phyloP scores from a whole-genome alignment of 805 yeast species.

The Zygoascus tannicola region DNA sequence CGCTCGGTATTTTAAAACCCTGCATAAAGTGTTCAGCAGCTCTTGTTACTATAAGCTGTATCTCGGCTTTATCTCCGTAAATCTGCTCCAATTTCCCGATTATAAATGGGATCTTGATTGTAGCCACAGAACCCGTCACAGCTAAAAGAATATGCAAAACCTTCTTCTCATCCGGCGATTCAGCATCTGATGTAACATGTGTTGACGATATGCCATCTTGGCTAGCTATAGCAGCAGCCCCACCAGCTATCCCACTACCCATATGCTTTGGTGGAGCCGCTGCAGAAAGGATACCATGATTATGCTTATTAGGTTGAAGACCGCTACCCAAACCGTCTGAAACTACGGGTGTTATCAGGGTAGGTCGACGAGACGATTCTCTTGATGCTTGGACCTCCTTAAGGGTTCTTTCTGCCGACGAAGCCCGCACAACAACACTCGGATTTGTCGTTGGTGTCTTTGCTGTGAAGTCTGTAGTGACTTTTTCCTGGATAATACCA shows the following conservation, averaged over 20 bases:
- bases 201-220: background rate
- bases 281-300: background rate
- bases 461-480: background rate
- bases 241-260: background rate
- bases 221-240: background rate
- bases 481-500: background rate
- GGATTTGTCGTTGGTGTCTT: background rate
- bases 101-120: slow-evolving; percentile 83
- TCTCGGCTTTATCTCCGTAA: slow-evolving; percentile 62
- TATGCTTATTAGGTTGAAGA: background rate
- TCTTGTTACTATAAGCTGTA: slow-evolving; percentile 71
- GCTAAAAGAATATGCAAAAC: slow-evolving; percentile 74
- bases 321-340: background rate
- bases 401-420: background rate
- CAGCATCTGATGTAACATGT: background rate
- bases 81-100: slow-evolving; percentile 77
- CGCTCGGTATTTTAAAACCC: slow-evolving; percentile 30
- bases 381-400: background rate
- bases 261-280: background rate
- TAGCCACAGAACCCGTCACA: slow-evolving; percentile 94
- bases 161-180: background rate
- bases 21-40: slow-evolving; percentile 29
- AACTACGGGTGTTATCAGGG: background rate
- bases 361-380: background rate
- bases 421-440: background rate